Base-by-base conservation (phyloP, 768 basidiomycete genomes). In the Crepidotus variabilis region DNA sequence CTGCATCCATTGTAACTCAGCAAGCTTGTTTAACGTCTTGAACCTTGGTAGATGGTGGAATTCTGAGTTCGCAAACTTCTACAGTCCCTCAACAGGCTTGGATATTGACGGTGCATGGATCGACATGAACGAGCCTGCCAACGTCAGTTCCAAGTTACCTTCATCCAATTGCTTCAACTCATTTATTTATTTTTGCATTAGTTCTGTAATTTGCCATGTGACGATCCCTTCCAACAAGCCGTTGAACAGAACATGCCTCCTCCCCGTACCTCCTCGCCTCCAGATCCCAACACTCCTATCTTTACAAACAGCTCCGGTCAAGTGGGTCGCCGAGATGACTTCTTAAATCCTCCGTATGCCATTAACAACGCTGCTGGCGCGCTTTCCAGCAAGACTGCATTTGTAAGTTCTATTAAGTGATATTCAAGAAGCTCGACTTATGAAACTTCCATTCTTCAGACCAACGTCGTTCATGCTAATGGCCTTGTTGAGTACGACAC, bases 81-180 rank as follows among this genome's bases (percentile, higher is more conserved):
- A 83, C 64, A 73, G 71, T 57, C 75, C 82, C 0, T 58, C 73
- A 11, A 75, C 67, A 0, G 85, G 85, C 1, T 57, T 89, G 8
- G 82, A 87, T 55, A 87, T 87, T 28, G 85, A 87, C 58, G 87
- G 86, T 9, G 79, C 79, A 16, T 89, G 87, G 88, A 87, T 88
- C 22, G 85, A 87, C 60, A 87, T 86, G 86, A 88, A 89, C 64
- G 87, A 88, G 57, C 87, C 87, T 6, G 68, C 85, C 2, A 88
- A 78, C 57, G 86, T 87, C 60, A 21, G 61, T 56, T 5, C 11
- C 24, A 8, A 9, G 46, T 35, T 34, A 45, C 34, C 21, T 23
- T 10, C 20, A 22, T 8, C 28, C 7, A 14, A 32, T 11, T 11
- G 8, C 8, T 39, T 5, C 36, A 24, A 20, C 57, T 24, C 6